phyloP scores from a whole-genome alignment of 805 yeast genomes.

The Vanderwaltozyma polyspora region DNA sequence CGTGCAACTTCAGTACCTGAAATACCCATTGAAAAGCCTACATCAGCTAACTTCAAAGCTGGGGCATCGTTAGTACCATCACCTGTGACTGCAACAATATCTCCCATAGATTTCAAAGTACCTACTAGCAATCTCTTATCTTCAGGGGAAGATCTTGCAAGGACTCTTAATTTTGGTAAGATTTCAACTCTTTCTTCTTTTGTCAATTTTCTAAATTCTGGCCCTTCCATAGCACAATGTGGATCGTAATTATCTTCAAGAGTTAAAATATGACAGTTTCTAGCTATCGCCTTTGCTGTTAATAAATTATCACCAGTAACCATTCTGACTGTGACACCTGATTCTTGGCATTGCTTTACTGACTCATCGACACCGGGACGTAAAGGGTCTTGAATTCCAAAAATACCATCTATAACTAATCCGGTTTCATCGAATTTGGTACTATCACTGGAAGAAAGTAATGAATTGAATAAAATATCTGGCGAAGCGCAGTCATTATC shows the following conservation, averaged over 20 bases:
- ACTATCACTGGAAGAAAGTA: conserved; percentile 8
- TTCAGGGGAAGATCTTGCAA: conserved; percentile 93
- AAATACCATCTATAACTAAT: conserved; percentile 56
- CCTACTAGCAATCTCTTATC: conserved; percentile 84
- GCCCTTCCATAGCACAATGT: conserved; percentile 82
- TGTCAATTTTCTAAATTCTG: conserved; percentile 61
- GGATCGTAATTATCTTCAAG: conserved; percentile 42
- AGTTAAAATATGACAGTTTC: conserved; percentile 61
- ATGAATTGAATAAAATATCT: conserved; percentile 30
- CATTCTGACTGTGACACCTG: conserved; percentile 95
- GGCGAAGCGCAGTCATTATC: conserved; percentile 32
- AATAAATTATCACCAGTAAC: conserved; percentile 92
- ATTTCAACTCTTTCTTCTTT: conserved; percentile 43
- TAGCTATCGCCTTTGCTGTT: conserved; percentile 87
- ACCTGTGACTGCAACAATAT: conserved; percentile 98
- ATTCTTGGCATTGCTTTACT: conserved; percentile 70
- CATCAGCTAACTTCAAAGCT: conserved; percentile 91
- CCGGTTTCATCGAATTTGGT: conserved; percentile 20
- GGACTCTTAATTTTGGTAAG: conserved; percentile 68
- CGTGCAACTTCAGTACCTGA: conserved; percentile 98
- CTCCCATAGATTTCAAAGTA: conserved; percentile 66
- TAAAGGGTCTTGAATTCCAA: conserved; percentile 93
- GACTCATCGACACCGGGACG: conserved; percentile 86
- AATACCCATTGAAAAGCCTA: conserved; percentile 95
- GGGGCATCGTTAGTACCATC: conserved; percentile 99